These are phyloP conservation scores for Arbutus unedo DNA, from an alignment of 148 eudicot genomes.

Conservation along the genomic window DNA sequence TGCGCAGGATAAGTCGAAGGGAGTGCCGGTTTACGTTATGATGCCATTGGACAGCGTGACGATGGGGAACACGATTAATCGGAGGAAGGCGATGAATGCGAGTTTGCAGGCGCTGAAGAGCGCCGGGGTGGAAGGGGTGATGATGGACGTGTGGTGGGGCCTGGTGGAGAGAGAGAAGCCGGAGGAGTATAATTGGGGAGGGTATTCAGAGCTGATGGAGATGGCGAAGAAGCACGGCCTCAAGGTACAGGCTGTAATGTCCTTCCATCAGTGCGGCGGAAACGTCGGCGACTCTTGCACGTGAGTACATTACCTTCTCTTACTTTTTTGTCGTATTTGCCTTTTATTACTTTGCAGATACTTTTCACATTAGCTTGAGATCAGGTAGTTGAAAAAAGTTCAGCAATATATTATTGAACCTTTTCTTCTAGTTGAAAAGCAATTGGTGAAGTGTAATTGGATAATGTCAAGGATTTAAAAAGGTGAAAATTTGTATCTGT, in stretches of 20 bases:
- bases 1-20: slow-evolving; percentile 25
- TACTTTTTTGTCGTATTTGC: neutral
- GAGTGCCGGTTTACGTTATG: slow-evolving; percentile 96
- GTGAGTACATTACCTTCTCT: slow-evolving; percentile 34
- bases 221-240: slow-evolving; percentile 70
- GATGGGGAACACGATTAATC: slow-evolving; percentile 55
- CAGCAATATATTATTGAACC: too few relatives aligned
- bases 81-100: slow-evolving; percentile 80
- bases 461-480: neutral
- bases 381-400: slow-evolving; percentile 7
- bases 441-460: neutral
- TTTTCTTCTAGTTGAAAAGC: neutral
- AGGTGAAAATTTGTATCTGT: neutral
- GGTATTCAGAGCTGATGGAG: slow-evolving; percentile 65
- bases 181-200: slow-evolving; percentile 79
- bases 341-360: neutral
- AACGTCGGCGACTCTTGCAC: slow-evolving; percentile 90
- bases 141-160: slow-evolving; percentile 99
- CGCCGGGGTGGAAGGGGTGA: slow-evolving; percentile 83
- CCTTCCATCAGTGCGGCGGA: slow-evolving; percentile 92
- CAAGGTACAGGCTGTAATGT: slow-evolving; percentile 91
- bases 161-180: slow-evolving; percentile 79
- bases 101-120: slow-evolving; percentile 78
- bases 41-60: slow-evolving; percentile 89
- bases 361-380: too few relatives aligned